Evolutionary conservation across 371 early-diverging fungal species (phyloP), one percentile per base, ranked within the genome.

Genomic region (Rhizopus delemar): DNA sequence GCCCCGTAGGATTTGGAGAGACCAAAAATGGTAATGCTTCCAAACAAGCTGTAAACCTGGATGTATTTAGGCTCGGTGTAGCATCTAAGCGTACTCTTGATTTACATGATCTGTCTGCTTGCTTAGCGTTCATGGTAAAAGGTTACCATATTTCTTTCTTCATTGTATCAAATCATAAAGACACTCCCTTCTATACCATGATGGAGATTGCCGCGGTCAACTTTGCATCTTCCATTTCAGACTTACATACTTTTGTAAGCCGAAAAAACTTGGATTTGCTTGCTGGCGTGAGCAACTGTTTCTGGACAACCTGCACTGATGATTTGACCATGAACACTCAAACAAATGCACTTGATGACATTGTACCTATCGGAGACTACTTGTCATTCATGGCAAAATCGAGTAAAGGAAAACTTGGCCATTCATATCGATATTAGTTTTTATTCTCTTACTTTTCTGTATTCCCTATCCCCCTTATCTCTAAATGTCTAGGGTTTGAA

Each of bases 361-460:
- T 41, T 51, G 41, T 50, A 34, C 50, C 58, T 39, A 57, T 57
- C 34, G 34, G 28, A 49, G 31, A 57, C 15, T 57, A 57, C 31
- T 22, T 57, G 58, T 50, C 58, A 49, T 51, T 57, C 39, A 57
- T 57, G 58, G 58, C 58, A 15, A 57, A 50, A 38, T 51, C 51
- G 11, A 39, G 50, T 32, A 57, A 57, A 50, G 58, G 51, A 51
- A 36, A 22, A 34, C 49, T 57, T 57, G 50, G 58, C 28, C 58
- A 57, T 28, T 50, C 50, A 29, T 57, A 12, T 39, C 58, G 41
- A 57, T 57, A 57, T 57, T 57, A 41, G 41, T 57, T 51, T 51
- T 50, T 31, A 48, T 57, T 50, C 50, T 51, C 50, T 32, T 51
- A 49, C 34, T 41, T n/a, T 36, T 15, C 43, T 43, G 5, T 1